Percentiles rank a stretch among this genome's conserved stretches.
Evolutionary conservation across 2,329 filamentous ascomycete genomes (phyloP).

Genomic region (Fusarium pseudocircinatum): DNA sequence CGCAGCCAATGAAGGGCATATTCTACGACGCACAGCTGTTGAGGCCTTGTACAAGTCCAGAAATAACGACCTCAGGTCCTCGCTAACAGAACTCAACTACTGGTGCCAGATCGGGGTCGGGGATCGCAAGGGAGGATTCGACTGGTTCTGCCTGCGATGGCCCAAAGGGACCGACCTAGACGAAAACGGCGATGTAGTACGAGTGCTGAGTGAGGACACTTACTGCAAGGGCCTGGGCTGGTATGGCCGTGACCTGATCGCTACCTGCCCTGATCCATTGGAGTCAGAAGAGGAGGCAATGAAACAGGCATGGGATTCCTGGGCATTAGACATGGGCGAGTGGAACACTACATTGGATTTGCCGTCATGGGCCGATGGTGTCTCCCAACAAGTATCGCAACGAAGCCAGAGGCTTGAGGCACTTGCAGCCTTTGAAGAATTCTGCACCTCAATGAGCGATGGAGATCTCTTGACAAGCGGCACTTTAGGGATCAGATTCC

Average conservation of each 20-base stretch:
- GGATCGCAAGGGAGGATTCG: constrained; percentile 84
- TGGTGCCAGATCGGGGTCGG: constrained; percentile 98
- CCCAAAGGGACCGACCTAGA: constrained; percentile 77
- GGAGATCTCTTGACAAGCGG: constrained; percentile 68
- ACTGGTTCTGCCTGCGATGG: constrained; percentile 88
- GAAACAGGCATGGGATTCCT: constrained; percentile 72
- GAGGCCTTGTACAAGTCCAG: constrained; percentile 76
- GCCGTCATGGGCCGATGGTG: constrained; percentile 49
- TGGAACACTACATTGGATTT: constrained; percentile 59
- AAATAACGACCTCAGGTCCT: constrained; percentile 78
- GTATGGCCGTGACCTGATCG: constrained; percentile 69
- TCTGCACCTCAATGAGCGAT: constrained; percentile 70
- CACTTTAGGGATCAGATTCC: constrained; percentile 55
- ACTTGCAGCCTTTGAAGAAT: constrained; percentile 63
- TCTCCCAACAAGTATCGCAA: constrained; percentile 23
- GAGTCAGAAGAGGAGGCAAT: constrained; percentile 70
- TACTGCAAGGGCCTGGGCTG: constrained; percentile 83
- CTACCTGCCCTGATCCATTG: constrained; percentile 46
- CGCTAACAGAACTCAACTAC: constrained; percentile 86
- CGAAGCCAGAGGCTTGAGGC: constrained; percentile 44
- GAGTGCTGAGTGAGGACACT: constrained; percentile 83
- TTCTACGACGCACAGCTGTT: constrained; percentile 74
- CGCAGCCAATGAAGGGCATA: constrained; percentile 89
- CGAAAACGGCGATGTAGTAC: constrained; percentile 71
- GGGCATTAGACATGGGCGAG: constrained; percentile 71